Conservation (phyloP, 257 asterid species). For the Ajuga chamaepitys region DNA sequence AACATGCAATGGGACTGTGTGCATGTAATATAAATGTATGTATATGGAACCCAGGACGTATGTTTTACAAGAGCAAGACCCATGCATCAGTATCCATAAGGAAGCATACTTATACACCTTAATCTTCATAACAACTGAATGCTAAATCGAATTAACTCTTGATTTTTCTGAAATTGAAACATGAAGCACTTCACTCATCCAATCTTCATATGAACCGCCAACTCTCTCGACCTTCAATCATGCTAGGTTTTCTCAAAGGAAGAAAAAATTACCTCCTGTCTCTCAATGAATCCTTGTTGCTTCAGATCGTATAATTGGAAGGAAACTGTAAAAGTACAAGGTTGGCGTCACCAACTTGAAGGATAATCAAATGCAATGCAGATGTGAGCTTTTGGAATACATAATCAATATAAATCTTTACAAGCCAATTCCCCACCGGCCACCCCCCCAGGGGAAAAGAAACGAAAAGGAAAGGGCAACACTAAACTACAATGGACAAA, state of each 20-base stretch:
- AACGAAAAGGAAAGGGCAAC: background rate
- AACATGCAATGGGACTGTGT: background rate
- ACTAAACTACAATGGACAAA: background rate
- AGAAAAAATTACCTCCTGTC: slow-evolving; percentile 60
- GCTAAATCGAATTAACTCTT: background rate
- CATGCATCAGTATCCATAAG: background rate
- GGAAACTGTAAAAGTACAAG: slow-evolving; percentile 48
- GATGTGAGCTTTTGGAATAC: background rate
- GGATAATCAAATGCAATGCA: slow-evolving; percentile 6
- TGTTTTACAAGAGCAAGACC: background rate
- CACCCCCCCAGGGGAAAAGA: background rate
- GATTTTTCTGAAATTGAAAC: background rate
- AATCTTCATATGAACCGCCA: background rate
- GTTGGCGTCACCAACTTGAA: slow-evolving; percentile 20
- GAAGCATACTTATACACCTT: background rate
- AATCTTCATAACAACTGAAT: background rate
- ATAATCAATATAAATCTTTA: background rate
- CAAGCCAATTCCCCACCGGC: background rate
- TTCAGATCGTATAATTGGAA: slow-evolving; percentile 82
- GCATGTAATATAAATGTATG: background rate
- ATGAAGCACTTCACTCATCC: background rate
- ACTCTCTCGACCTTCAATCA: background rate
- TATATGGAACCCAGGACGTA: background rate
- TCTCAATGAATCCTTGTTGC: slow-evolving; percentile 86
- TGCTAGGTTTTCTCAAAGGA: background rate